phyloP scores from a whole-genome alignment of 164 flowering plant species.

The Magnolia sinica region DNA sequence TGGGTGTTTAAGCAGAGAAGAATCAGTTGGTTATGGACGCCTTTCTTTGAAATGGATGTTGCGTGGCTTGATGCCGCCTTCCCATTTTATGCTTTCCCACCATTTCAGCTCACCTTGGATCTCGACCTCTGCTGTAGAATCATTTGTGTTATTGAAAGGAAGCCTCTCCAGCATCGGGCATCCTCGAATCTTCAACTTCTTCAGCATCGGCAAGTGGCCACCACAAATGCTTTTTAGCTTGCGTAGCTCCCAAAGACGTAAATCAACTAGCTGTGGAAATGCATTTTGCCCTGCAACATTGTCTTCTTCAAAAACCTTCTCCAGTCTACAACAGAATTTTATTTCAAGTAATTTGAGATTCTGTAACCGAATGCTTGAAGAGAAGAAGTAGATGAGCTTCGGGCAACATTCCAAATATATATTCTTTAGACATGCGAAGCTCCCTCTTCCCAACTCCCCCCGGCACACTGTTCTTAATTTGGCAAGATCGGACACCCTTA shows the following conservation, averaged over 20 bases:
- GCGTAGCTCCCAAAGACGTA: background rate
- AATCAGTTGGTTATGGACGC: background rate
- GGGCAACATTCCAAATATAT: background rate
- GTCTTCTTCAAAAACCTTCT: background rate
- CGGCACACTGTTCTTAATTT: too few species aligned
- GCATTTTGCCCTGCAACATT: background rate
- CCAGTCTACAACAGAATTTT: background rate
- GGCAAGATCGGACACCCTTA: too few species aligned
- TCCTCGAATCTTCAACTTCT: background rate
- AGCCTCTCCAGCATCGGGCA: background rate
- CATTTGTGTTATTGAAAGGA: background rate
- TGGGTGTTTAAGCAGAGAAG: background rate
- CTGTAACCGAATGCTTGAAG: background rate
- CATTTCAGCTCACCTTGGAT: background rate
- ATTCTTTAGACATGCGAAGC: background rate
- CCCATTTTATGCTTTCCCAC: background rate
- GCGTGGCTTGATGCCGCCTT: background rate
- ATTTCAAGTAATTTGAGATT: background rate
- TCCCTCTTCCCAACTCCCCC: too few species aligned
- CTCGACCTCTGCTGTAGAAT: background rate
- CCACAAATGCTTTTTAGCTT: background rate
- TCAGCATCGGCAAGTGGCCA: background rate
- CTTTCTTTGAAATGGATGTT: background rate
- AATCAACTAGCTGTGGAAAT: background rate
- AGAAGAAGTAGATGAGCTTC: background rate